phyloP scores from a whole-genome alignment of 2,329 filamentous ascomycete species.

The Fusarium fujikuroi region DNA sequence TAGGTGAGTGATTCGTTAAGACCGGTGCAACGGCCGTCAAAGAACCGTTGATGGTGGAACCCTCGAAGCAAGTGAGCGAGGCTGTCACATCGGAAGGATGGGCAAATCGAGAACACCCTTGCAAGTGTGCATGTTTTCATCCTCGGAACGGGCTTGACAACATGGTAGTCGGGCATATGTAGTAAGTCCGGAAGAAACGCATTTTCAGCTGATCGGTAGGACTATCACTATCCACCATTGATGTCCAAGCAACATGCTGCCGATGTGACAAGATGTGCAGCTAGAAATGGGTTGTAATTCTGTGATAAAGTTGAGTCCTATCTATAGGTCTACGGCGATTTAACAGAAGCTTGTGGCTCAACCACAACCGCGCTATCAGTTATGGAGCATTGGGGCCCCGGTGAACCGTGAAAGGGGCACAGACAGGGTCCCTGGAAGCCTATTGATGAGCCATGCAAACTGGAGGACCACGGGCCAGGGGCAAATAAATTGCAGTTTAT shows the following conservation, averaged over 20 bases:
- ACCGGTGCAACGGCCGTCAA: constrained; percentile 7
- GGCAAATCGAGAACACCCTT: constrained; percentile 18
- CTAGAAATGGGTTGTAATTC: not conserved
- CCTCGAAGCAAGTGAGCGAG: constrained; percentile 3
- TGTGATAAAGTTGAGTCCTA: not conserved
- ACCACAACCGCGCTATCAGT: not conserved
- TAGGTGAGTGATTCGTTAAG: constrained; percentile 11
- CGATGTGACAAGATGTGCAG: constrained; percentile 6
- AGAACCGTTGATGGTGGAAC: constrained; percentile 15
- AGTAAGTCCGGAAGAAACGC: not conserved
- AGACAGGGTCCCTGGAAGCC: constrained; percentile 14
- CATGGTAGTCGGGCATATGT: not conserved
- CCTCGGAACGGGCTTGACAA: not conserved
- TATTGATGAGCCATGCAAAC: constrained; percentile 21
- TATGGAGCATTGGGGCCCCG: constrained; percentile 2
- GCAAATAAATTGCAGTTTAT: constrained; percentile 22
- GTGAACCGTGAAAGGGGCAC: constrained; percentile 30
- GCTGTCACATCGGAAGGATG: constrained; percentile 17
- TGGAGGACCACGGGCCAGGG: constrained; percentile 6
- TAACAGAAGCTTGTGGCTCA: not conserved
- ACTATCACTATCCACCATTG: not conserved
- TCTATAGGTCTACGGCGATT: not conserved
- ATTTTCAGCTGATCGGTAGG: not conserved
- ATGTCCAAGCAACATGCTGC: not conserved
- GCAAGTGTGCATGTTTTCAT: constrained; percentile 8